These are phyloP conservation scores for Capsicum rhomboideum DNA, from an alignment of 257 asterid species.

Conservation along the genomic window DNA sequence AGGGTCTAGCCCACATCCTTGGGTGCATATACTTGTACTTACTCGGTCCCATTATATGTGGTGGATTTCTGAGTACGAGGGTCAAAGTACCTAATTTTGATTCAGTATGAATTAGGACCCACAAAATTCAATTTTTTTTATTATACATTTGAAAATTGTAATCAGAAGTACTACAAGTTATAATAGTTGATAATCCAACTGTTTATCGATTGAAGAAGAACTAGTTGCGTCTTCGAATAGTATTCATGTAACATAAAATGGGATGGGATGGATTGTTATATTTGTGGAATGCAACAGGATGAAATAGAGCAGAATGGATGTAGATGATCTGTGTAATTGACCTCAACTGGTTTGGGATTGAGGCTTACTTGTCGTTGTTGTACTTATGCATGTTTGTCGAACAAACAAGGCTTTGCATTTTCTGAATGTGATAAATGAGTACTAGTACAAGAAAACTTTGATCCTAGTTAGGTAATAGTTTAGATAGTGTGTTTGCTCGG, in stretches of 20 bases:
- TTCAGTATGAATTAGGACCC: neutral
- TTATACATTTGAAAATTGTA: neutral
- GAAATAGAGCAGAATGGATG: neutral
- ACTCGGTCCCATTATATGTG: neutral
- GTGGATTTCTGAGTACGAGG: neutral
- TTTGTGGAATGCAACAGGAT: neutral
- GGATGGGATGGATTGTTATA: neutral
- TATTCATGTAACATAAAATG: neutral
- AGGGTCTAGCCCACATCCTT: too few species aligned
- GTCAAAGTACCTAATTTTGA: neutral
- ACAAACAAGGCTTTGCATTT: neutral
- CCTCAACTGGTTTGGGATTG: neutral
- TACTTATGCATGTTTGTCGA: neutral
- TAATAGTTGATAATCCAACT: neutral
- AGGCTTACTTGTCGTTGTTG: neutral
- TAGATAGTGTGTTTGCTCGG: neutral
- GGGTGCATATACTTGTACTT: too few species aligned
- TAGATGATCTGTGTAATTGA: neutral
- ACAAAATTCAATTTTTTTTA: neutral
- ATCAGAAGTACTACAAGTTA: neutral
- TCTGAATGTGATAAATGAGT: neutral
- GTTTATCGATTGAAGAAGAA: neutral
- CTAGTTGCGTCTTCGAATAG: neutral
- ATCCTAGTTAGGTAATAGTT: neutral
- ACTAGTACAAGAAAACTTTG: neutral